Evolutionary conservation across 2,329 filamentous ascomycete species (phyloP), one percentile per base, ranked within the genome.

Genomic region (Thielaviopsis punctulata): DNA sequence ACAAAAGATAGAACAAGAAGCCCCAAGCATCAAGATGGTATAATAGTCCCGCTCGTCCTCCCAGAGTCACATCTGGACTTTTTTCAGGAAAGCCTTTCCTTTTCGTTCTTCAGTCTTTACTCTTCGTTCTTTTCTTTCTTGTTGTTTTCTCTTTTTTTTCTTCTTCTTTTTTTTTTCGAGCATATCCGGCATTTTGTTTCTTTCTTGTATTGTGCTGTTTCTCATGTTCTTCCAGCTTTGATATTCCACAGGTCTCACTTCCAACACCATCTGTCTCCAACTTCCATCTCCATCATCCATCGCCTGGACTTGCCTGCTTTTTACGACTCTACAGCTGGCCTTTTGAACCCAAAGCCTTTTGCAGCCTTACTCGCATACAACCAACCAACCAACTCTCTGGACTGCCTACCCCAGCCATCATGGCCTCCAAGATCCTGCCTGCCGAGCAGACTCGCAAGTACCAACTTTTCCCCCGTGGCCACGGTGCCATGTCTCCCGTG

Each of bases 391-490:
- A 36, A 15, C 13, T 36, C 30, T 36, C 4, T 15, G 6, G 23
- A 48, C 9, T n/a, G 47, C 19, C 39, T 24, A 15, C 15, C 24
- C 21, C 18, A 13, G 15, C 18, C 24, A 27, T 15, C 21, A 52
- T 52, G 51, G 44, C 51, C 18, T 52, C 51, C 10, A 43, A 25
- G 25, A 30, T 44, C 13, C 19, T 39, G 9, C 7, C 51, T 24
- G 51, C 45, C 33, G 46, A 27, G 15, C 53, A 57, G 45, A 19
- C 24, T 39, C 70, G 72, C 53, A 80, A 76, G 64, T 80, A 81
- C 57, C 77, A 80, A 61, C 67, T 80, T 41, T 81, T 81, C 58
- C 73, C 77, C 13, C 55, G 72, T 67, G 60, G 68, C 75, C 55
- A 74, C 67, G 57, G 72, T 71, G 59, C 27, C 8, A 13, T 43